Evolutionary conservation across 768 basidiomycete species (phyloP).

Genomic region (Solioccasus polychromus): DNA sequence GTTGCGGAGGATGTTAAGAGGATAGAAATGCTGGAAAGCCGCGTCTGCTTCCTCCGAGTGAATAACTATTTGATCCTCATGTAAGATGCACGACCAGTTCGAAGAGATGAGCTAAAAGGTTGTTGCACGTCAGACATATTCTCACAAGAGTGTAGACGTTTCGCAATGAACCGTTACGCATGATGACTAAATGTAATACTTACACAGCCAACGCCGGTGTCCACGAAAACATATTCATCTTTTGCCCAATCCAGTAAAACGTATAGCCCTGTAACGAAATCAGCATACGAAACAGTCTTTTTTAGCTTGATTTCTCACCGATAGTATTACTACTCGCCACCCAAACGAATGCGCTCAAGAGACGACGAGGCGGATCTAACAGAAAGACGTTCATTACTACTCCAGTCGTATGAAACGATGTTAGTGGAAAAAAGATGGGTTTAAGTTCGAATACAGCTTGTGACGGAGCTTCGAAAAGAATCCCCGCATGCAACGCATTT

Average conservation of each 20-base stretch:
- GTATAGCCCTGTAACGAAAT: constrained; percentile 52
- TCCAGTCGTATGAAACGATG: constrained; percentile 60
- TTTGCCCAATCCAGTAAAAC: constrained; percentile 65
- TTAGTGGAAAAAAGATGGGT: constrained; percentile 58
- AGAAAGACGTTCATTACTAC: constrained; percentile 79
- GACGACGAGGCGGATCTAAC: constrained; percentile 57
- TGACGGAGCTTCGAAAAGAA: constrained; percentile 9
- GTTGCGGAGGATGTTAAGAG: constrained; percentile 37
- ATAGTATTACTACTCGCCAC: constrained; percentile 41
- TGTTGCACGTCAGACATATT: constrained; percentile 1
- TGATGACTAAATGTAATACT: constrained; percentile 29
- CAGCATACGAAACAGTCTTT: neutral
- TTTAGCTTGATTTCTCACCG: constrained; percentile 14
- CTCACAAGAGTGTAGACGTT: neutral
- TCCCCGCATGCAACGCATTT: constrained; percentile 5
- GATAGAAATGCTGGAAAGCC: constrained; percentile 70
- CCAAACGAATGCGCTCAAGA: constrained; percentile 73
- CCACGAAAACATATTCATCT: constrained; percentile 66
- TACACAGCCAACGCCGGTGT: constrained; percentile 73
- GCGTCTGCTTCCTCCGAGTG: constrained; percentile 68
- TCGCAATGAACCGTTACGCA: constrained; percentile 1
- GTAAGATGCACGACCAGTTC: constrained; percentile 76
- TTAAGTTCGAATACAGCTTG: constrained; percentile 16
- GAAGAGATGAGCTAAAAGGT: constrained; percentile 54
- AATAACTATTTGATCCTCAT: constrained; percentile 65